phyloP scores from a whole-genome alignment of 1,139 yeast species.

The Diutina pseudorugosa region DNA sequence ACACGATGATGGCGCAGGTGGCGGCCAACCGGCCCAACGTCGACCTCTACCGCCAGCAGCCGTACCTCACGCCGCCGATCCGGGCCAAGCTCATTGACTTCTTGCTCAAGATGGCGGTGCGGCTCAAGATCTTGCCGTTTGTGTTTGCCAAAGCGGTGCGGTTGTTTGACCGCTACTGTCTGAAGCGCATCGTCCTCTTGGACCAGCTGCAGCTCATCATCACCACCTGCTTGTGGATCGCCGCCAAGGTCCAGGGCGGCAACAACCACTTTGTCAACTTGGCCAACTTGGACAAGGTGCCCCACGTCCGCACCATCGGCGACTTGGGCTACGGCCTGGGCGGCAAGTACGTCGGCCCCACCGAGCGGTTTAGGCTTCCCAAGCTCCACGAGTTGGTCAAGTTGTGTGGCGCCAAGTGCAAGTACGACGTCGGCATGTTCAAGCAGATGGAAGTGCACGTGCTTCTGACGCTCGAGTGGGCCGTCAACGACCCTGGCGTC shows the following conservation, averaged over 20 bases:
- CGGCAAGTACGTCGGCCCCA: slow-evolving; percentile 52
- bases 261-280: slow-evolving; percentile 55
- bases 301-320: slow-evolving; percentile 17
- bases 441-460: slow-evolving; percentile 43
- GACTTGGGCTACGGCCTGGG: slow-evolving; percentile 40
- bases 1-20: slow-evolving; percentile 20
- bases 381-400: slow-evolving; percentile 50
- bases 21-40: slow-evolving; percentile 34
- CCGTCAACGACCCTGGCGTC: slow-evolving; percentile 43
- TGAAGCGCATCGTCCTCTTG: slow-evolving; percentile 46
- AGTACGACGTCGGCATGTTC: slow-evolving; percentile 52
- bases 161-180: slow-evolving; percentile 54
- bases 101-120: slow-evolving; percentile 41
- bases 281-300: slow-evolving; percentile 13
- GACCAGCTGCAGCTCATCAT: slow-evolving; percentile 54
- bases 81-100: slow-evolving; percentile 46
- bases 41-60: slow-evolving; percentile 44
- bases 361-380: slow-evolving; percentile 55
- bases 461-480: slow-evolving; percentile 50
- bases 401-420: slow-evolving; percentile 45
- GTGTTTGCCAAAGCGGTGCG: slow-evolving; percentile 47
- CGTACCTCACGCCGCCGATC: slow-evolving; percentile 7
- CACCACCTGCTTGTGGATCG: slow-evolving; percentile 57
- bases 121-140: slow-evolving; percentile 48
- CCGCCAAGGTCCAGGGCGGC: slow-evolving; percentile 56